phyloP scores from a whole-genome alignment of 306 rosid species.

The Rubus idaeus region DNA sequence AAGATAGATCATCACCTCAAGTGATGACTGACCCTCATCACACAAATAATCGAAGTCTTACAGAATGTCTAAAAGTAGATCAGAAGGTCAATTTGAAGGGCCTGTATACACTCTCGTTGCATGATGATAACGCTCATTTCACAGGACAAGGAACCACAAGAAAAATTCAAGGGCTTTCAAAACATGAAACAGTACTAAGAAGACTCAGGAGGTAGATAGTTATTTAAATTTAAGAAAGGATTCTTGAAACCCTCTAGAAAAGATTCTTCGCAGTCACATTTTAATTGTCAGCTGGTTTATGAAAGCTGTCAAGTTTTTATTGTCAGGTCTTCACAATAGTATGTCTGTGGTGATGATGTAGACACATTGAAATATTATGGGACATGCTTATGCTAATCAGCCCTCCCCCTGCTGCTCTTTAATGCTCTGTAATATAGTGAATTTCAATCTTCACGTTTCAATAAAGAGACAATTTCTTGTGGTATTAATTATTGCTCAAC shows the following conservation, averaged over 20 bases:
- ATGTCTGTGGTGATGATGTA: too few species aligned
- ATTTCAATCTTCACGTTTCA: neutral
- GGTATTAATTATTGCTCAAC: neutral
- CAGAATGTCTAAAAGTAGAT: neutral
- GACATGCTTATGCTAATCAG: neutral
- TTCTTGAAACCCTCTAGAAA: neutral
- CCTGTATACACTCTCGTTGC: neutral
- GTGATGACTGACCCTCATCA: neutral
- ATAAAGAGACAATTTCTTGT: neutral
- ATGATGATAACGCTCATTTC: neutral
- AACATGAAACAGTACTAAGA: neutral
- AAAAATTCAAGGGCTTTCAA: neutral
- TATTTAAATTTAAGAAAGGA: neutral
- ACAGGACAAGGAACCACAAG: neutral
- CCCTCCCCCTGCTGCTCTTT: neutral
- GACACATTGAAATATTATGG: neutral
- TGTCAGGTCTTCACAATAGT: neutral
- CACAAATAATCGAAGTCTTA: neutral
- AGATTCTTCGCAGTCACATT: neutral
- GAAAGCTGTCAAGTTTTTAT: neutral
- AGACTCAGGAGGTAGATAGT: neutral
- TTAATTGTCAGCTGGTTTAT: neutral
- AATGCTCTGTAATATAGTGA: neutral
- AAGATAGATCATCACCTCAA: neutral
- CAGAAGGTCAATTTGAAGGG: neutral